Evolutionary conservation across 768 basidiomycete genomes (phyloP).

Genomic region (Russula foetens): DNA sequence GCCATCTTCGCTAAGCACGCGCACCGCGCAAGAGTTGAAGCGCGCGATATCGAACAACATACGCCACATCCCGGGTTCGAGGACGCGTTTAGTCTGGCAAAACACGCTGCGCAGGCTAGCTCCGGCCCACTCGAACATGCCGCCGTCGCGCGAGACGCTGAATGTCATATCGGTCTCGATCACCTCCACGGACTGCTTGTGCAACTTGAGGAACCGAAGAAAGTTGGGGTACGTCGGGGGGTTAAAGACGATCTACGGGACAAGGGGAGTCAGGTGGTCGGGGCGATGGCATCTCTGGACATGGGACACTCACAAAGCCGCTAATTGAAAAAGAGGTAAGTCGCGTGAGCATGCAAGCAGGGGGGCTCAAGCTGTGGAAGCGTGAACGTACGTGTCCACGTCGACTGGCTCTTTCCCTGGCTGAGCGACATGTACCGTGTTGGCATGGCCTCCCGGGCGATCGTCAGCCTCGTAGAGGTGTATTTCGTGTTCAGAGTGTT

Average conservation of each 20-base stretch:
- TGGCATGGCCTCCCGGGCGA: slow-evolving; percentile 68
- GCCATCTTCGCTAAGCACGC: slow-evolving; percentile 31
- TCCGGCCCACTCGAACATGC: slow-evolving; percentile 72
- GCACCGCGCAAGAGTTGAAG: slow-evolving; percentile 62
- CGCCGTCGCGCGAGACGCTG: slow-evolving; percentile 61
- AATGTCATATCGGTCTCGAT: slow-evolving; percentile 71
- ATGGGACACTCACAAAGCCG: slow-evolving; percentile 5
- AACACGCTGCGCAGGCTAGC: slow-evolving; percentile 54
- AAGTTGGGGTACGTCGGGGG: slow-evolving; percentile 75
- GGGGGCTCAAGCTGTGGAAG: background rate
- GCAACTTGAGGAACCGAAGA: slow-evolving; percentile 51
- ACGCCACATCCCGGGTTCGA: slow-evolving; percentile 62
- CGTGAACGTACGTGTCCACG: slow-evolving; percentile 58
- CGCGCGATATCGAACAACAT: slow-evolving; percentile 63
- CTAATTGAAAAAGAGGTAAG: background rate
- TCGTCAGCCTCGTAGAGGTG: slow-evolving; percentile 64
- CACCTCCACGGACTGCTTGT: slow-evolving; percentile 36
- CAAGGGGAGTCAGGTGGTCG: no score
- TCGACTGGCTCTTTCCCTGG: slow-evolving; percentile 35
- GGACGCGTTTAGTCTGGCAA: slow-evolving; percentile 52
- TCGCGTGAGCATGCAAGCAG: no score
- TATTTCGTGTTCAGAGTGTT: slow-evolving; percentile 65
- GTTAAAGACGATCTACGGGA: slow-evolving; percentile 67
- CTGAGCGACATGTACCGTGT: slow-evolving; percentile 52
- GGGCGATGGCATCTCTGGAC: no score